Evolutionary conservation across 2,329 filamentous ascomycete species (phyloP), one percentile per base, ranked within the genome.

Genomic region (Furcasterigmium sp.): DNA sequence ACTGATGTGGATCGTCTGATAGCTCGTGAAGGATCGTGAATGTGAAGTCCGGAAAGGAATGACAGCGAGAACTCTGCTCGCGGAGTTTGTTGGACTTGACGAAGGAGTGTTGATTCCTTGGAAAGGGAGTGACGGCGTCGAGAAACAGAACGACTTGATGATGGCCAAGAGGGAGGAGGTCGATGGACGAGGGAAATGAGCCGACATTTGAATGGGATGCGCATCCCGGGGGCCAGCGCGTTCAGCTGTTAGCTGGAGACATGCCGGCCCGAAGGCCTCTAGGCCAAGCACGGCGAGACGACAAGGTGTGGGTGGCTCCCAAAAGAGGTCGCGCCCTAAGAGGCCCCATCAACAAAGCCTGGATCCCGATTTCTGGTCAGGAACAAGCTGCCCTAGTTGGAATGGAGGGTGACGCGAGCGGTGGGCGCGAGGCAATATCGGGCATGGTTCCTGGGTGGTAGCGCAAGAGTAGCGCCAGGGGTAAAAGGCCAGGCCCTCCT

Each of bases 41-140:
- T 5, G n/a, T 17, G 32, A 18, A 35, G 46, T 49, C 47, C 47
- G 21, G 36, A 48, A 50, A 50, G 19, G 48, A 50, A 29, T 50
- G 48, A 50, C 48, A 44, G 48, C 48, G 46, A 36, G 46, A n/a
- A 35, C 30, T 43, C 32, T 35, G 41, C 41, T 46, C 48, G 46
- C 46, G 48, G 42, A 47, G 37, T 34, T 45, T 39, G 38, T 45
- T 39, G 38, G 42, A 43, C 29, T 26, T 23, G 26, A 40, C 21
- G 17, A 41, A 20, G 26, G 42, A 35, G 26, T n/a, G n/a, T n/a
- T n/a, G n/a, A n/a, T n/a, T n/a, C n/a, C n/a, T n/a, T n/a, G 30
- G 18, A 43, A 15, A 26, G 32, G 18, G n/a, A 17, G 17, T 15
- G 32, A 17, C n/a, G 32, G 18, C 18, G 32, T 35, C 15, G 9